phyloP scores from a whole-genome alignment of 306 rosid genomes.

The Albizia julibrissin region DNA sequence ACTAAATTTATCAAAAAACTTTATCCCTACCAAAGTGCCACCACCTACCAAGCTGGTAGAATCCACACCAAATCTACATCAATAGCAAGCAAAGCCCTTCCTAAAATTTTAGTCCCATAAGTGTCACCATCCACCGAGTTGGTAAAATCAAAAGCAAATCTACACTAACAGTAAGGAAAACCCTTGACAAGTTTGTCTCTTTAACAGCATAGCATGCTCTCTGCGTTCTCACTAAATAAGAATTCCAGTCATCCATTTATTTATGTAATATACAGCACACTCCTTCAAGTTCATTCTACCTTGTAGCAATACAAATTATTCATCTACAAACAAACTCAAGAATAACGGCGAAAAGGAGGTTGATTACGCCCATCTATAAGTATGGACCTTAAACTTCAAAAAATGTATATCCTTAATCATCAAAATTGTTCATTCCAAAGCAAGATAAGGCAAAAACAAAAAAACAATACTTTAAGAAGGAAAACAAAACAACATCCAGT shows the following conservation, averaged over 20 bases:
- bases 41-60: neutral
- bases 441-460: neutral
- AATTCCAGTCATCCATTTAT: neutral
- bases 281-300: neutral
- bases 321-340: neutral
- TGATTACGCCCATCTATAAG: neutral
- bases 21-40: neutral
- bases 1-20: neutral
- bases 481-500: neutral
- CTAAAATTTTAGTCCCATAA: neutral
- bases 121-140: neutral
- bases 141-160: conserved; percentile 1
- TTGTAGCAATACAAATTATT: neutral
- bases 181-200: neutral
- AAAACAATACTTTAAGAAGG: neutral
- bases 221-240: neutral
- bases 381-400: neutral
- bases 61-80: neutral
- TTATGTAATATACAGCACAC: neutral
- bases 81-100: neutral
- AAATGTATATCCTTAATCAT: neutral
- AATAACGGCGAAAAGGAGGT: neutral
- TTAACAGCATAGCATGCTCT: neutral
- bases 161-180: neutral
- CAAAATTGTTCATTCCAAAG: neutral